Conservation (phyloP, 139 green algal species). For the Pycnococcus provasolii region DNA sequence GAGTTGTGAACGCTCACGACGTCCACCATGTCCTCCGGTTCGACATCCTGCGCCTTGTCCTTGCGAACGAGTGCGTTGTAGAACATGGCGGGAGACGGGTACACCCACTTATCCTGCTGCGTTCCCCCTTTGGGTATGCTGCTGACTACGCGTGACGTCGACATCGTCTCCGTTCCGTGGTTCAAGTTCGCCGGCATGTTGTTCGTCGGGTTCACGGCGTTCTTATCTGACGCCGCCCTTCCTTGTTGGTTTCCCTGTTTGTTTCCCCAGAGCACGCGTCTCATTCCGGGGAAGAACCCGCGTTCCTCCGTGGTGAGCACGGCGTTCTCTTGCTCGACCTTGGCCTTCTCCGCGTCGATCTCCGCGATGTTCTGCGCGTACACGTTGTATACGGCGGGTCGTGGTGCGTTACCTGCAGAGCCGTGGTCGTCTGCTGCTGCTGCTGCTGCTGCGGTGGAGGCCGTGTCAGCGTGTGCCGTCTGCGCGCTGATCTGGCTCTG, state of each 20-base stretch:
- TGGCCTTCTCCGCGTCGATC: slow-evolving; percentile 5
- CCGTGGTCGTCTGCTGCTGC: too few species aligned
- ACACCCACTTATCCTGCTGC: slow-evolving; percentile 59
- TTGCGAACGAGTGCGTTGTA: slow-evolving; percentile 91
- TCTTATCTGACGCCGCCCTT: background rate
- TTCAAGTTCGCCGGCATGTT: slow-evolving; percentile 59
- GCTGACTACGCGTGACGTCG: slow-evolving; percentile 49
- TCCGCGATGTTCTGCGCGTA: slow-evolving; percentile 72
- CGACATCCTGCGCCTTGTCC: slow-evolving; percentile 80
- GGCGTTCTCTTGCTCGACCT: background rate
- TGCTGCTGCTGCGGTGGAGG: too few species aligned
- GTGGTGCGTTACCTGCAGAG: too few species aligned
- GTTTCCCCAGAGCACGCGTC: background rate
- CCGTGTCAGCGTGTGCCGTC: too few species aligned
- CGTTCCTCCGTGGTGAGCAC: background rate
- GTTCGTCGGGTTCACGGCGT: slow-evolving; percentile 22
- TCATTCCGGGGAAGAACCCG: background rate
- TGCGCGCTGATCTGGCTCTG: too few species aligned
- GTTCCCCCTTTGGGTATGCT: slow-evolving; percentile 73
- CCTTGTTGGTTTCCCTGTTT: too few species aligned
- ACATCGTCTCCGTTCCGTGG: slow-evolving; percentile 69
- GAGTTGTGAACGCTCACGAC: slow-evolving; percentile 79
- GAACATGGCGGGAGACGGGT: slow-evolving; percentile 93
- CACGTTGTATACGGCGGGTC: slow-evolving; percentile 69
- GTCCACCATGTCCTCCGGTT: slow-evolving; percentile 75